Evolutionary conservation across 345 rosid genomes (phyloP).

Genomic region (Citrus hindsii): DNA sequence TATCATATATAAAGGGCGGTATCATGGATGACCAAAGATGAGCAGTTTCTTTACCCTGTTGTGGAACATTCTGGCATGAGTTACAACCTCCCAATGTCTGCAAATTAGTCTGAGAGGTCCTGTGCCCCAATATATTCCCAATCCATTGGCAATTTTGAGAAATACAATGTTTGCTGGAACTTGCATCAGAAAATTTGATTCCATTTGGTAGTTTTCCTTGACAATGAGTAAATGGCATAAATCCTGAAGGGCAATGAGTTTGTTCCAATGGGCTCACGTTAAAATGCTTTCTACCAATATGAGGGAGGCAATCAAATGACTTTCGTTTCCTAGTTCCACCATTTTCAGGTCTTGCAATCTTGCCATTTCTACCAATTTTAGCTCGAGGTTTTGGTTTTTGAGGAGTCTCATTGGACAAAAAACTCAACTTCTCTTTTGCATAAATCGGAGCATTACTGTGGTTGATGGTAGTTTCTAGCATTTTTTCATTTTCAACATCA

Average conservation of each 20-base stretch:
- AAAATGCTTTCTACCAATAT: conserved; percentile 19
- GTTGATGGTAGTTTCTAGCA: conserved; percentile 30
- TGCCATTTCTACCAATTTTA: conserved; percentile 41
- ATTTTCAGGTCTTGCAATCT: conserved; percentile 23
- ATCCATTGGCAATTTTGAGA: conserved; percentile 41
- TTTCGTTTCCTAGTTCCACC: conserved; percentile 31
- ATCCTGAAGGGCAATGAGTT: conserved; percentile 34
- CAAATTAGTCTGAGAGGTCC: conserved; percentile 30
- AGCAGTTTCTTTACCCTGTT: conserved; percentile 44
- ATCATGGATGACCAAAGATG: conserved; percentile 45
- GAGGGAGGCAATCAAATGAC: conserved; percentile 43
- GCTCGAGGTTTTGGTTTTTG: conserved; percentile 33
- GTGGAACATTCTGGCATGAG: conserved; percentile 45
- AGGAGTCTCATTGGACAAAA: conserved; percentile 40
- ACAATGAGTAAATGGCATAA: conserved; percentile 31
- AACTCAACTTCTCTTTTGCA: conserved; percentile 31
- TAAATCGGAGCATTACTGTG: conserved; percentile 30
- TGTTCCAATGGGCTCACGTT: conserved; percentile 36
- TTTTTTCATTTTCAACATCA: conserved; percentile 48
- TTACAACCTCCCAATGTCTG: conserved; percentile 35
- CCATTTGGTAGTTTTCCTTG: conserved; percentile 43
- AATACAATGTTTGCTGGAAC: conserved; percentile 33
- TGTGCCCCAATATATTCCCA: conserved; percentile 40
- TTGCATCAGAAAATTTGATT: conserved; percentile 35
- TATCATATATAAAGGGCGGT: conserved; percentile 38